Conservation (phyloP, 2,329 filamentous ascomycete genomes). For the Zymoseptoria passerinii region DNA sequence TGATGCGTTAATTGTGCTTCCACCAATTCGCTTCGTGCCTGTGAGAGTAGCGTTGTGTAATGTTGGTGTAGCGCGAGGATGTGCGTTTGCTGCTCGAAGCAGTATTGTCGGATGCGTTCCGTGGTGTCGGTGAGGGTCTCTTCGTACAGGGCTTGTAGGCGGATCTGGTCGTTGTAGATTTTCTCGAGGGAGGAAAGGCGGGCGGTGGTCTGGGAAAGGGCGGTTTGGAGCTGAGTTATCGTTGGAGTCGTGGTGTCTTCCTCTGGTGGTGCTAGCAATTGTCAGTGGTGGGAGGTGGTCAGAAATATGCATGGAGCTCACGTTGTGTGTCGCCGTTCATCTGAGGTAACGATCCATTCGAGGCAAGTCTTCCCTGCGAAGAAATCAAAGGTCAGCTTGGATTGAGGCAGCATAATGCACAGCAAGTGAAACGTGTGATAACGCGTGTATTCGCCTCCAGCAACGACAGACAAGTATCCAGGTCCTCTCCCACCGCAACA, state of each 20-base stretch:
- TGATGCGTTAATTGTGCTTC: slow-evolving; percentile 41
- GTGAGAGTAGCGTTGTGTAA: slow-evolving; percentile 39
- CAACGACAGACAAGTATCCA: neutral
- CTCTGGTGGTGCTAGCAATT: neutral
- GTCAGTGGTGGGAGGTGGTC: neutral
- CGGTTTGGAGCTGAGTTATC: slow-evolving; percentile 21
- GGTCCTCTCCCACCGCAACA: neutral
- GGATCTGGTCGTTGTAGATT: slow-evolving; percentile 20
- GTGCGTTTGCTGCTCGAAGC: slow-evolving; percentile 35
- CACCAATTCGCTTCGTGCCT: slow-evolving; percentile 37
- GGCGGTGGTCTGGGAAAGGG: slow-evolving; percentile 20
- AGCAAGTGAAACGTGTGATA: neutral
- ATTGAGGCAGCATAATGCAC: neutral
- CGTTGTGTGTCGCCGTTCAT: slow-evolving; percentile 17
- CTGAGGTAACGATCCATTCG: slow-evolving; percentile 15
- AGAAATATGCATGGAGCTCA: neutral
- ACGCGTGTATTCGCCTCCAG: neutral
- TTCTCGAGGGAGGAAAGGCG: slow-evolving; percentile 23
- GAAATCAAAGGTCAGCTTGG: neutral
- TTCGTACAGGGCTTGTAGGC: slow-evolving; percentile 33
- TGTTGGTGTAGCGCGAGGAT: slow-evolving; percentile 40
- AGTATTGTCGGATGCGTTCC: slow-evolving; percentile 27
- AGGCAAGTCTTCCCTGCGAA: slow-evolving; percentile 16
- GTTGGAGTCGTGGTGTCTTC: slow-evolving; percentile 16
- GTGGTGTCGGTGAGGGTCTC: slow-evolving; percentile 29